Percentiles rank a stretch among this genome's conserved stretches.
These are phyloP conservation scores for Exutisphaerella laricina DNA, from an alignment of 2,329 filamentous ascomycete genomes.

Conservation along the genomic window DNA sequence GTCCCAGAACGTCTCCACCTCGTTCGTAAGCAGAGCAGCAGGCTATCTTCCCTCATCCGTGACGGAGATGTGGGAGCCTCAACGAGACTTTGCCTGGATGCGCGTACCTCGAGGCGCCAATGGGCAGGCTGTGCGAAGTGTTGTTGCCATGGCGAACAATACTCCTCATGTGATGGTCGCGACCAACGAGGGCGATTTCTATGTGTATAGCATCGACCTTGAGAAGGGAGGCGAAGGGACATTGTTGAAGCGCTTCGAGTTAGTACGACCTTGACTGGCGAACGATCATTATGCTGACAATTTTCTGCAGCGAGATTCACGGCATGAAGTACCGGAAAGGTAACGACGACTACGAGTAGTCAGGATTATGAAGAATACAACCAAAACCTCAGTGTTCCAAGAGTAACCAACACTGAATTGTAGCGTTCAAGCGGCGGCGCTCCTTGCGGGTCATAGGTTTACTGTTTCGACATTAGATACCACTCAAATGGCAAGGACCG, in stretches of 20 bases:
- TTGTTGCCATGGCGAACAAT: slow-evolving; percentile 95
- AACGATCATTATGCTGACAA: slow-evolving; percentile 11
- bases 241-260: slow-evolving; percentile 89
- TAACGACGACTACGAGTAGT: slow-evolving; percentile 24
- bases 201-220: slow-evolving; percentile 91
- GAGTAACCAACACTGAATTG: too few species aligned
- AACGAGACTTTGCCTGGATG: slow-evolving; percentile 93
- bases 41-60: slow-evolving; percentile 90
- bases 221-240: slow-evolving; percentile 91
- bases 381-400: too few species aligned
- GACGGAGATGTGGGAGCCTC: slow-evolving; percentile 95
- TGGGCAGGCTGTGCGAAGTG: slow-evolving; percentile 63
- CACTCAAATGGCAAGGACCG: too few species aligned
- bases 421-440: slow-evolving; percentile 25
- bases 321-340: slow-evolving; percentile 27
- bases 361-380: too few species aligned
- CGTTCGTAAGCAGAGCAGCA: slow-evolving; percentile 80
- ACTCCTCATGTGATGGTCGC: slow-evolving; percentile 97
- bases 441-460: neutral
- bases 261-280: slow-evolving; percentile 40
- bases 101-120: slow-evolving; percentile 67
- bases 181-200: slow-evolving; percentile 91
- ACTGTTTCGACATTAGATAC: too few species aligned
- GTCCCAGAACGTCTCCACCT: slow-evolving; percentile 86
- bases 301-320: slow-evolving; percentile 30